Conservation (phyloP, 2,329 filamentous ascomycete genomes). For the Verticillium longisporum region DNA sequence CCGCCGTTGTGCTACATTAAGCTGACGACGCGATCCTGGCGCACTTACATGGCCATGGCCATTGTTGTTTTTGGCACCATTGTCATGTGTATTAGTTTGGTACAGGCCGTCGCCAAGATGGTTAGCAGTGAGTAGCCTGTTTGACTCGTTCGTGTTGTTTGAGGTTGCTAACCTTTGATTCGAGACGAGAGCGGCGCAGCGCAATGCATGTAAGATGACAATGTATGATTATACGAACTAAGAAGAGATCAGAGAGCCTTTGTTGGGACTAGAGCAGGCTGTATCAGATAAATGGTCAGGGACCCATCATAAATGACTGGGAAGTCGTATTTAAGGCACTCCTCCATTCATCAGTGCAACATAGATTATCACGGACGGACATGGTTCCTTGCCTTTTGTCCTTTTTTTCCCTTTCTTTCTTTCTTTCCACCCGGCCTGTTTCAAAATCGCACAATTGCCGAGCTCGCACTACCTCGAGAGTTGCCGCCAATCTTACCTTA, state of each 20-base stretch:
- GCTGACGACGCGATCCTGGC: slow-evolving; percentile 70
- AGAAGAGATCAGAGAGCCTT: not conserved
- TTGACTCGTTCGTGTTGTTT: not conserved
- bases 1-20: slow-evolving; percentile 95
- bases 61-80: slow-evolving; percentile 71
- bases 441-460: too few relatives aligned
- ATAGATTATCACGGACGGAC: too few relatives aligned
- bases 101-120: slow-evolving; percentile 68
- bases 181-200: slow-evolving; percentile 3
- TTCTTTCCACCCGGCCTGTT: too few relatives aligned
- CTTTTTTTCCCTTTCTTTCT: too few relatives aligned
- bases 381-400: too few relatives aligned
- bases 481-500: too few relatives aligned
- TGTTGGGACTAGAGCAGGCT: not conserved
- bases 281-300: not conserved
- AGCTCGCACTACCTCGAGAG: too few relatives aligned
- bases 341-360: too few relatives aligned
- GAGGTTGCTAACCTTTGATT: not conserved
- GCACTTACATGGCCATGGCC: slow-evolving; percentile 63
- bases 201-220: slow-evolving; percentile 11
- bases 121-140: slow-evolving; percentile 31
- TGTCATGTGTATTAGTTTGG: slow-evolving; percentile 75
- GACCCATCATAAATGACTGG: too few relatives aligned
- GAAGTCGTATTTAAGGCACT: too few relatives aligned
- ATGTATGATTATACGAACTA: not conserved